Evolutionary conservation across 2,329 filamentous ascomycete genomes (phyloP).

Genomic region (Pseudofabraea citricarpa): DNA sequence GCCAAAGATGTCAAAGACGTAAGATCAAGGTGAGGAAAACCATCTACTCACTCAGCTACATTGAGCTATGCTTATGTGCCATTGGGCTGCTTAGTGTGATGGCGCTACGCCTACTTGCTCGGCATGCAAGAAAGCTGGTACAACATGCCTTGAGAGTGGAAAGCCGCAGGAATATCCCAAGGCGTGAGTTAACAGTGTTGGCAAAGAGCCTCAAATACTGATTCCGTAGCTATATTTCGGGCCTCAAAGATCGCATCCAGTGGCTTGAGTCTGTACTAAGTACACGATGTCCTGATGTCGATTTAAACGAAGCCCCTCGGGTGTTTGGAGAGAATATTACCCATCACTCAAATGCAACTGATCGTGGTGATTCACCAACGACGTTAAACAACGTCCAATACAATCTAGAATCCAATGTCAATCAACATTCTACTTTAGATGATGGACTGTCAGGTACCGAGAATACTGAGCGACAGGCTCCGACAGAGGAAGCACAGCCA

Average conservation of each 20-base stretch:
- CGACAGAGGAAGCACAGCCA: constrained; percentile 11
- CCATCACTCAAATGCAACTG: too few species aligned
- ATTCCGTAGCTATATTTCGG: constrained; percentile 28
- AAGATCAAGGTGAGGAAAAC: constrained; percentile 40
- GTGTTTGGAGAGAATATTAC: constrained; percentile 1
- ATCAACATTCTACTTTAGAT: too few species aligned
- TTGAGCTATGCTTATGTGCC: background rate
- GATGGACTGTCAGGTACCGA: too few species aligned
- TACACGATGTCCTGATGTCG: constrained; percentile 36
- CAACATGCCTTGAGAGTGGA: constrained; percentile 38
- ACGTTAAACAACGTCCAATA: too few species aligned
- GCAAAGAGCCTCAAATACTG: background rate
- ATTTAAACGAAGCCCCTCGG: constrained; percentile 27
- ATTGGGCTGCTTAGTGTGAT: constrained; percentile 36
- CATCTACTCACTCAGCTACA: background rate
- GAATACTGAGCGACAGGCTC: too few species aligned
- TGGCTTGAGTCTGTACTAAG: constrained; percentile 43
- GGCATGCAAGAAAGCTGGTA: constrained; percentile 37
- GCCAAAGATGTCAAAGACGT: constrained; percentile 38
- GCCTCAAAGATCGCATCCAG: constrained; percentile 34
- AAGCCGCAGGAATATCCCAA: constrained; percentile 34
- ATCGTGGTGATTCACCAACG: too few species aligned
- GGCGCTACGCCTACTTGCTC: constrained; percentile 37
- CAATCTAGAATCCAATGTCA: too few species aligned
- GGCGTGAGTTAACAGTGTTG: constrained; percentile 32